Evolutionary conservation across 805 yeast species (phyloP).

Genomic region (Teunomyces aglyptinius): DNA sequence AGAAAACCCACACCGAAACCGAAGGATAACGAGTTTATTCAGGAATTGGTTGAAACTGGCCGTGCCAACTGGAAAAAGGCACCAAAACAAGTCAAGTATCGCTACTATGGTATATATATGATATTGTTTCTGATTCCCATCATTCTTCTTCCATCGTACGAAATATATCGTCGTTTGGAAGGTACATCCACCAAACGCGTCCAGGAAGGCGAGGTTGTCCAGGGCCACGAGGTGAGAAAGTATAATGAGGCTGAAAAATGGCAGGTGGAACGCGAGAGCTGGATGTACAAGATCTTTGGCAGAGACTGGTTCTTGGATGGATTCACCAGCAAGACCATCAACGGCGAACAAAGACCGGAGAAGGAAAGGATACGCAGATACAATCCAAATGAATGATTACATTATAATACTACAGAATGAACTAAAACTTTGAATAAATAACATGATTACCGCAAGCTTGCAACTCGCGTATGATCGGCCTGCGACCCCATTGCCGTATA

Average conservation of each 20-base stretch:
- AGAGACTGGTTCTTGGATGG: slow-evolving; percentile 43
- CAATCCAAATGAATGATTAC: not conserved
- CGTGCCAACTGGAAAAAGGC: slow-evolving; percentile 45
- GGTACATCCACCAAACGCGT: slow-evolving; percentile 41
- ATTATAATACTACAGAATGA: not conserved
- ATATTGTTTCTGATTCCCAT: slow-evolving; percentile 40
- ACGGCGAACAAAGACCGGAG: slow-evolving; percentile 2
- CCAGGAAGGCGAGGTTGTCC: slow-evolving; percentile 39
- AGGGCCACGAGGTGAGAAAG: slow-evolving; percentile 30
- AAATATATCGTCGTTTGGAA: slow-evolving; percentile 34
- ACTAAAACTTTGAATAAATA: not conserved
- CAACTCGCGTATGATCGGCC: slow-evolving; percentile 16
- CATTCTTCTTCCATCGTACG: slow-evolving; percentile 31
- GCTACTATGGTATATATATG: slow-evolving; percentile 38
- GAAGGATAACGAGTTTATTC: slow-evolving; percentile 30
- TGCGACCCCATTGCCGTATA: slow-evolving; percentile 28
- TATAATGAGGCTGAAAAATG: slow-evolving; percentile 41
- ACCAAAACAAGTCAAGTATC: slow-evolving; percentile 32
- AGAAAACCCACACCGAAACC: slow-evolving; percentile 12
- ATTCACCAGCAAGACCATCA: slow-evolving; percentile 42
- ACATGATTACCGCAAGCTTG: not conserved
- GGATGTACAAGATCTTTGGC: slow-evolving; percentile 39
- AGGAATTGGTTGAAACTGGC: slow-evolving; percentile 39
- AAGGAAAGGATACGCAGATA: not conserved
- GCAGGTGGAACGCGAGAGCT: slow-evolving; percentile 35